A percentile compares a stretch with the other conserved stretches of the same genome.
Conservation (phyloP, 208 protist species). For the Willaertia magna region DNA sequence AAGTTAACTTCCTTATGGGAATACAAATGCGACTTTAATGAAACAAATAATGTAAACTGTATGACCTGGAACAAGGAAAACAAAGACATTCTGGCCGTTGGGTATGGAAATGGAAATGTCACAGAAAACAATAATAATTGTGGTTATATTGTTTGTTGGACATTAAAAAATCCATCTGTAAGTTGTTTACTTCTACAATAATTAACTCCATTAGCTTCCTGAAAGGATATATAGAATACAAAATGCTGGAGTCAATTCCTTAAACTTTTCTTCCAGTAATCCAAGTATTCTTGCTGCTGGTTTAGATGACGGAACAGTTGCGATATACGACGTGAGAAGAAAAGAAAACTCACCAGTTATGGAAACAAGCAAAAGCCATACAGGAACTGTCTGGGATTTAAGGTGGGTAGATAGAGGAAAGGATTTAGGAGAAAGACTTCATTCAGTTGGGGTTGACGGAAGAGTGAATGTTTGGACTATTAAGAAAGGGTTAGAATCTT, state of each 20-base stretch:
- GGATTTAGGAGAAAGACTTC: constrained; percentile 71
- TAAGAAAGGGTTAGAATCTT: constrained; percentile 61
- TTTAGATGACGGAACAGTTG: constrained; percentile 70
- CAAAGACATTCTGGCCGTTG: constrained; percentile 68
- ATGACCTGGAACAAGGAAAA: constrained; percentile 77
- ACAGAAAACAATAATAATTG: neutral
- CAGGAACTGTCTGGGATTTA: constrained; percentile 79
- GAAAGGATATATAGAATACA: constrained; percentile 62
- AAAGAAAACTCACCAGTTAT: constrained; percentile 53
- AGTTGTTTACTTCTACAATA: no score
- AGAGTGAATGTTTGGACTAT: constrained; percentile 85
- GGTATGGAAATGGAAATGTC: constrained; percentile 41
- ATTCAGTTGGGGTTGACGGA: constrained; percentile 85
- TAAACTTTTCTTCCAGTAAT: constrained; percentile 73
- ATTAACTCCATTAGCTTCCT: no score
- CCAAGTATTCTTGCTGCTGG: constrained; percentile 79
- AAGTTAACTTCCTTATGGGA: constrained; percentile 56
- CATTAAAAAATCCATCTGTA: constrained; percentile 82
- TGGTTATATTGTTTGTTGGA: constrained; percentile 85
- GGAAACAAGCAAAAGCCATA: constrained; percentile 53
- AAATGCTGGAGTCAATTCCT: constrained; percentile 65
- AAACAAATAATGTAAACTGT: constrained; percentile 57
- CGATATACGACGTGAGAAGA: constrained; percentile 77
- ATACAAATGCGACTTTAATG: constrained; percentile 54
- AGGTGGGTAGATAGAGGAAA: constrained; percentile 71